These are phyloP conservation scores for Starmera dryadoides DNA, from an alignment of 805 yeast genomes.

Conservation along the genomic window DNA sequence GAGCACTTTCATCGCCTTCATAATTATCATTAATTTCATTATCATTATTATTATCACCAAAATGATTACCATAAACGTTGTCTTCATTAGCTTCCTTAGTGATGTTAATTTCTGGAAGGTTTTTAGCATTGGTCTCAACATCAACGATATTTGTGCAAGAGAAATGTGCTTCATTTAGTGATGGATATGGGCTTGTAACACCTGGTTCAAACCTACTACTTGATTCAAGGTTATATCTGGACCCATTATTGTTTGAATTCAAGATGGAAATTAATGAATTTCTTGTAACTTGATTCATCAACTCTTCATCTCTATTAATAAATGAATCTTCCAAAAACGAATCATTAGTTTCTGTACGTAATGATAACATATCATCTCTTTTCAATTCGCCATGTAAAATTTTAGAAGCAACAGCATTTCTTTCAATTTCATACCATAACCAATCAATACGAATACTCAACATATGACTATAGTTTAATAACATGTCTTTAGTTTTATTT, in stretches of 20 bases:
- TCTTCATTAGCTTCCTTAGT: not conserved
- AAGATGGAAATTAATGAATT: not conserved
- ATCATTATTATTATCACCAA: not conserved
- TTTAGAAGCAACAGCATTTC: slow-evolving; percentile 32
- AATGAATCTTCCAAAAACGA: slow-evolving; percentile 18
- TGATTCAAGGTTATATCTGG: not conserved
- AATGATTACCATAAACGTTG: not conserved
- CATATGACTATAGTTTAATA: slow-evolving; percentile 37
- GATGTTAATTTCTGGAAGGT: not conserved
- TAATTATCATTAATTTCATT: not conserved
- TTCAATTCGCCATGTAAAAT: slow-evolving; percentile 20
- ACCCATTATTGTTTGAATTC: not conserved
- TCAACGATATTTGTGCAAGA: not conserved
- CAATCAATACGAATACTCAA: slow-evolving; percentile 48
- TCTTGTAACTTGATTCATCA: not conserved
- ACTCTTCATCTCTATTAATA: slow-evolving; percentile 7
- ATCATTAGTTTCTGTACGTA: slow-evolving; percentile 8
- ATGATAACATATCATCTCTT: not conserved
- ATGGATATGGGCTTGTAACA: not conserved
- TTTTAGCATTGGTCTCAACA: not conserved
- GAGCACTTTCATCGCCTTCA: not conserved
- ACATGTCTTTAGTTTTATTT: slow-evolving; percentile 41
- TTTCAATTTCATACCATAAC: slow-evolving; percentile 46
- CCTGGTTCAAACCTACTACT: not conserved
- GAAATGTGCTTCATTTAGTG: not conserved